These are phyloP conservation scores for Ilyonectria destructans DNA, from an alignment of 2,329 filamentous ascomycete genomes.

Conservation along the genomic window DNA sequence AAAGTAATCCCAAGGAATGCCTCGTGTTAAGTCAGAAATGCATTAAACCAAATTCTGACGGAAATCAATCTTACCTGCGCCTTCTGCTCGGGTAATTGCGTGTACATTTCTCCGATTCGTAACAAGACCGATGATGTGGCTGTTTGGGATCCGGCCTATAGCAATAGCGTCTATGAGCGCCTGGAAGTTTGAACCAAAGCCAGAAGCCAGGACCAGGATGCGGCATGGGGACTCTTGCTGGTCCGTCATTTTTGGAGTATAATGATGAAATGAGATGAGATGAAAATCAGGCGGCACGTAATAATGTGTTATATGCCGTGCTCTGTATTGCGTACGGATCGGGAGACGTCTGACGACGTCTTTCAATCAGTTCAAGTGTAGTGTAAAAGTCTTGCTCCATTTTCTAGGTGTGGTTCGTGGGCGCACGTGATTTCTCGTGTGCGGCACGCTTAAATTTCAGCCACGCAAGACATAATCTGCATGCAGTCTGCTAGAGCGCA, in stretches of 20 bases:
- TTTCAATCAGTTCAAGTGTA: too few species aligned
- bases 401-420: too few species aligned
- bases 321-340: too few species aligned
- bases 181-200: constrained; percentile 85
- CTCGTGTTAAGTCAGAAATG: constrained; percentile 15
- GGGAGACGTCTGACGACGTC: too few species aligned
- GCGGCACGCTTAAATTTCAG: too few species aligned
- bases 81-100: constrained; percentile 60
- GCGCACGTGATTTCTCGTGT: too few species aligned
- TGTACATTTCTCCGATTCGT: constrained; percentile 66
- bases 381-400: too few species aligned
- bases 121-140: constrained; percentile 64
- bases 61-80: constrained; percentile 56
- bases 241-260: constrained; percentile 30
- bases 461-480: too few species aligned
- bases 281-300: neutral
- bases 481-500: too few species aligned
- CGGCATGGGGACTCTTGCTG: constrained; percentile 57
- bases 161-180: constrained; percentile 73
- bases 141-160: constrained; percentile 57
- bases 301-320: neutral
- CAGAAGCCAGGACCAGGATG: constrained; percentile 80
- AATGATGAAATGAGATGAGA: neutral
- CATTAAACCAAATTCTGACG: neutral
- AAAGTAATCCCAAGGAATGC: constrained; percentile 82